Conservation (phyloP, 441 rosid species). For the Raphanus hybrid region DNA sequence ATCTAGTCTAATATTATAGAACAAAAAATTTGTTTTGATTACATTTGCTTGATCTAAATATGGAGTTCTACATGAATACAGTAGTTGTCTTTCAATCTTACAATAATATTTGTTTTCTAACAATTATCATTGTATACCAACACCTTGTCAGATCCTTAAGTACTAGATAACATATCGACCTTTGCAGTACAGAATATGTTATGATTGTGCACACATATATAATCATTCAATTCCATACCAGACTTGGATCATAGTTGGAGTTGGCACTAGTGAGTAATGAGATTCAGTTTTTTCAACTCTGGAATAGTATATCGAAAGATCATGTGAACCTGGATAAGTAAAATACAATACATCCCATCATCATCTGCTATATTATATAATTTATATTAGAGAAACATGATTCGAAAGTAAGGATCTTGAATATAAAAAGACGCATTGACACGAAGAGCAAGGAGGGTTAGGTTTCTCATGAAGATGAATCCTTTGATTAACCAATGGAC, state of each 20-base stretch:
- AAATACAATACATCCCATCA: constrained; percentile 25
- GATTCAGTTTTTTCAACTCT: neutral
- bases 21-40: neutral
- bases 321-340: neutral
- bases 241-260: neutral
- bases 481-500: constrained; percentile 32
- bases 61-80: neutral
- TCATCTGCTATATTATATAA: constrained; percentile 4
- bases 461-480: constrained; percentile 33
- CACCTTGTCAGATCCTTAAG: neutral
- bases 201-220: neutral
- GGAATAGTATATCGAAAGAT: neutral
- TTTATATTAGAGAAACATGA: constrained; percentile 16
- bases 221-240: neutral
- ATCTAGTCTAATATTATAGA: neutral
- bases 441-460: constrained; percentile 33
- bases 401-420: constrained; percentile 26
- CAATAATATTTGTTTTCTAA: neutral
- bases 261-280: neutral
- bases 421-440: constrained; percentile 29
- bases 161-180: neutral
- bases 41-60: neutral
- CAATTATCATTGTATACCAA: neutral
- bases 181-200: neutral
- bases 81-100: neutral